Evolutionary conservation across 192 early-diverging fungal genomes (phyloP).

Genomic region (Gigaspora rosea): DNA sequence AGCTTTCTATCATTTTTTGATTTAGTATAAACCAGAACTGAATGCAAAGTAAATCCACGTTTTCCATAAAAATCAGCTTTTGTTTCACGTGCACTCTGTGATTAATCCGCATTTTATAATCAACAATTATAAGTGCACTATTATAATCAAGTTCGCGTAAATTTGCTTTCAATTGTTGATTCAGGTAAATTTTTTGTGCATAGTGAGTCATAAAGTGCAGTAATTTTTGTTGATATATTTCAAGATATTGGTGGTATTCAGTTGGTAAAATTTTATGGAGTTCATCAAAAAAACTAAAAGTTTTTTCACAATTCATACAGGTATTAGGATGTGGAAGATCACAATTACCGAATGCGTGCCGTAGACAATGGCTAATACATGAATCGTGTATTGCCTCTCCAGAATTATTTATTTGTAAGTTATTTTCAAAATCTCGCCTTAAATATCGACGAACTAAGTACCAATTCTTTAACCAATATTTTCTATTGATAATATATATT

Average conservation of each 20-base stretch:
- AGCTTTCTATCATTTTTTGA: not conserved
- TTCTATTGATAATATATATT: no score
- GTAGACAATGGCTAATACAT: conserved; percentile 1
- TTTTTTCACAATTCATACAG: no score
- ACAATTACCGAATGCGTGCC: not conserved
- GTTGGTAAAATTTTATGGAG: no score
- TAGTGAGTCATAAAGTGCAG: not conserved
- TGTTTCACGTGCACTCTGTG: no score
- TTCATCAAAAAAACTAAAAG: no score
- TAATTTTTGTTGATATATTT: not conserved
- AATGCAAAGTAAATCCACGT: not conserved
- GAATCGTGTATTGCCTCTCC: not conserved
- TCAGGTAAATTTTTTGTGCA: not conserved
- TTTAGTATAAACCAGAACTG: not conserved
- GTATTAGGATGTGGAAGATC: not conserved
- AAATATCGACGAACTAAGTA: not conserved
- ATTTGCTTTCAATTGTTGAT: not conserved
- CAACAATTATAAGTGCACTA: not conserved
- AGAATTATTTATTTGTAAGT: not conserved
- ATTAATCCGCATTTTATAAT: not conserved
- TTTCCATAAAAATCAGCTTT: conserved; percentile 1
- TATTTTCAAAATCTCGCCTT: not conserved
- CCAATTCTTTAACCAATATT: no score
- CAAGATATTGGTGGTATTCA: no score
- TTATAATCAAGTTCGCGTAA: not conserved